Evolutionary conservation across 257 asterid species (phyloP), one percentile per base, ranked within the genome.

Genomic region (Nicotiana undulata): DNA sequence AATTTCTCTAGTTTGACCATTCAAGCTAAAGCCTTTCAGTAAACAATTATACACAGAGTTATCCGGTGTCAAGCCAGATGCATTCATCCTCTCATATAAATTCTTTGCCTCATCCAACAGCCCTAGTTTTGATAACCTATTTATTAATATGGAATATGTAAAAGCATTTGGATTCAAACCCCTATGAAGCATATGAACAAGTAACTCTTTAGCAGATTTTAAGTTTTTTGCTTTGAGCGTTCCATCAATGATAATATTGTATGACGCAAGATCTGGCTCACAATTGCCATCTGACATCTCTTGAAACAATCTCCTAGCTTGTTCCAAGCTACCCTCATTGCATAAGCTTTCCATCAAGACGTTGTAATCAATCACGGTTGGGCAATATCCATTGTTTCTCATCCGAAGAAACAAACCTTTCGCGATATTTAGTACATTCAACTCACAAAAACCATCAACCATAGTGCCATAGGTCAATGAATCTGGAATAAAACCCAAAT

Each of bases 241-340:
- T 53, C 87, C 85, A 49, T 88, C 89, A 29, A 93, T 85, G 59
- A 93, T 86, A 56, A 91, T 89, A 78, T 91, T 93, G 85, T 83
- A 93, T 0, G 97, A 89, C 81, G 80, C 86, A 24, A 86, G 84
- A 84, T 89, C 89, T 12, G 94, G 93, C 63, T 82, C 81, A 83
- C 90, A 83, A 49, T 79, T 75, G 32, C 86, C 86, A 75, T 64
- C 74, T 34, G 77, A 63, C 97, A 93, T 91, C 64, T 91, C 89
- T 15, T 75, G 66, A 86, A 90, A 89, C 86, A 93, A 81, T 8
- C 80, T 84, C 77, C 83, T 81, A 51, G 92, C 93, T 93, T 93
- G 93, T 85, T 84, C 92, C 64, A 89, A 26, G 83, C 97, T 91
- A 85, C 97, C 81, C 87, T 93, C 97, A 67, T 34, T 85, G 80